A percentile compares a stretch with the other conserved stretches of the same genome.
phyloP scores from a whole-genome alignment of 2,329 filamentous ascomycete species.

The Alternaria metachromatica region DNA sequence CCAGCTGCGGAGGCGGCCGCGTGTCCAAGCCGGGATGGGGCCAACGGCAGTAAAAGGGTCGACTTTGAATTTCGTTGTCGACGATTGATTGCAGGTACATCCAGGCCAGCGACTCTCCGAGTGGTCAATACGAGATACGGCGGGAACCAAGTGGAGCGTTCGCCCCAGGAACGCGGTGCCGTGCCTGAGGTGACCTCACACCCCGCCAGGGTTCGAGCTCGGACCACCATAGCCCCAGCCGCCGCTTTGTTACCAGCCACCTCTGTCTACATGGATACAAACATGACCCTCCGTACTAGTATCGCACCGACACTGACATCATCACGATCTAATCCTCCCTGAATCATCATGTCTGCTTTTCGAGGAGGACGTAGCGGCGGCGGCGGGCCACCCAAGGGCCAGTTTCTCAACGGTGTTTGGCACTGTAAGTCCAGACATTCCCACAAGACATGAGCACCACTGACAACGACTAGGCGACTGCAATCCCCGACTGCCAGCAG shows the following conservation, averaged over 20 bases:
- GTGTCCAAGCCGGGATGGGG: neutral
- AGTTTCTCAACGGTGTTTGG: slow-evolving; percentile 37
- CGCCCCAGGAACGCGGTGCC: neutral
- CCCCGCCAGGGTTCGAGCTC: neutral
- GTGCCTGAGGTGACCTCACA: neutral
- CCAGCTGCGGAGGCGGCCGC: neutral
- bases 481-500: slow-evolving; percentile 59
- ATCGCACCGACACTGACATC: neutral
- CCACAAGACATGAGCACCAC: neutral
- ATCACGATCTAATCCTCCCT: neutral
- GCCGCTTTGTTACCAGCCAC: neutral
- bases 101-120: neutral
- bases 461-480: slow-evolving; percentile 58
- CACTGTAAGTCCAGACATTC: slow-evolving; percentile 23
- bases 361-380: slow-evolving; percentile 13
- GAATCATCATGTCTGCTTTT: slow-evolving; percentile 24
- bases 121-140: neutral
- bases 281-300: neutral
- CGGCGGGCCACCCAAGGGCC: slow-evolving; percentile 20
- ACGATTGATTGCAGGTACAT: neutral
- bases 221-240: neutral
- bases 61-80: neutral
- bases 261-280: neutral
- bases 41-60: neutral
- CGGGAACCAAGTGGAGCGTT: slow-evolving; percentile 5